phyloP scores from a whole-genome alignment of 345 rosid genomes.

The Raphanus sativus region DNA sequence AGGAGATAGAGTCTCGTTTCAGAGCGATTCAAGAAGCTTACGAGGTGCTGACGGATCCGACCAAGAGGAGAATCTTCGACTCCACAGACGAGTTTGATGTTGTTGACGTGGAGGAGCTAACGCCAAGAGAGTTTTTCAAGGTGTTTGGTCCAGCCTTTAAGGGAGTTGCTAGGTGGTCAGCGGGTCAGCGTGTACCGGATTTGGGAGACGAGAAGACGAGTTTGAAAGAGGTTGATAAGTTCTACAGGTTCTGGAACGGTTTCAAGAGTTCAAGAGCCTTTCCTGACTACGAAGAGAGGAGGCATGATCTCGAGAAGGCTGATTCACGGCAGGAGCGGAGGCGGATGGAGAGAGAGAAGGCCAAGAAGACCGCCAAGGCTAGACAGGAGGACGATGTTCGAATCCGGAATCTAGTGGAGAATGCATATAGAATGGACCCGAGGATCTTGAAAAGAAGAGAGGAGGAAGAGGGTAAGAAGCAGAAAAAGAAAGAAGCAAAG shows the following conservation, averaged over 20 bases:
- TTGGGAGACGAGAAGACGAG: slow-evolving; percentile 72
- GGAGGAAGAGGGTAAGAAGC: slow-evolving; percentile 78
- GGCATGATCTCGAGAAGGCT: slow-evolving; percentile 87
- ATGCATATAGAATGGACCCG: slow-evolving; percentile 89
- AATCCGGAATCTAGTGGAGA: slow-evolving; percentile 84
- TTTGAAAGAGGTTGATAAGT: slow-evolving; percentile 69
- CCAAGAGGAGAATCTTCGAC: slow-evolving; percentile 86
- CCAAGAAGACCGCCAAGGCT: slow-evolving; percentile 74
- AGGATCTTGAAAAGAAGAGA: slow-evolving; percentile 81
- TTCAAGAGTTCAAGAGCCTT: slow-evolving; percentile 99
- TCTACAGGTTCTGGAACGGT: slow-evolving; percentile 85
- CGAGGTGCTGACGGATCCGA: slow-evolving; percentile 83
- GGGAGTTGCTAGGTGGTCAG: slow-evolving; percentile 96
- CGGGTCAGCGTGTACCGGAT: slow-evolving; percentile 67
- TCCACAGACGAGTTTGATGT: slow-evolving; percentile 90
- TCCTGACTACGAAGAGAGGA: slow-evolving; percentile 66
- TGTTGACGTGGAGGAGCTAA: slow-evolving; percentile 46
- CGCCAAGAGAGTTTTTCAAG: slow-evolving; percentile 86
- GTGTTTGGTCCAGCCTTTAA: slow-evolving; percentile 95
- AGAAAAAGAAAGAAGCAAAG: slow-evolving; percentile 82
- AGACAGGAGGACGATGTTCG: slow-evolving; percentile 93
- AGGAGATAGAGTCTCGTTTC: slow-evolving; percentile 83
- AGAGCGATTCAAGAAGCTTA: slow-evolving; percentile 94
- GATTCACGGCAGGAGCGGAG: slow-evolving; percentile 96
- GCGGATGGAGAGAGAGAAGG: slow-evolving; percentile 99